Conservation (phyloP, 2,329 filamentous ascomycete genomes). For the Thielaviopsis punctulata region DNA sequence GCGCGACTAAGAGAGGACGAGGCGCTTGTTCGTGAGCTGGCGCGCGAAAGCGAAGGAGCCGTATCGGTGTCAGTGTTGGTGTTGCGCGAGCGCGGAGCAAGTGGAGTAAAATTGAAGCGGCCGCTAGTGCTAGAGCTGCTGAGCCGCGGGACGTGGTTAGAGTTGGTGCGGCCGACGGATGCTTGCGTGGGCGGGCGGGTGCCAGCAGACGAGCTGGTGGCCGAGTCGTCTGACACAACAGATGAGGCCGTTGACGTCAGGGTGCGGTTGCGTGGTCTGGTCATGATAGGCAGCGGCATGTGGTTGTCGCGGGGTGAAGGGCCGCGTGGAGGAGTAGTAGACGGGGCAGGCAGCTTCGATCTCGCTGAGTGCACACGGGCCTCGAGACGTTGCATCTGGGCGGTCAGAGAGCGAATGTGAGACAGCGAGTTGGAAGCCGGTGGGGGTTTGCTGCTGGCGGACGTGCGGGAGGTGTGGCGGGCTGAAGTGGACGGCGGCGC, state of each 20-base stretch:
- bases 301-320: slow-evolving; percentile 49
- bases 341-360: slow-evolving; percentile 76
- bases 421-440: slow-evolving; percentile 56
- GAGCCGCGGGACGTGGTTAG: slow-evolving; percentile 36
- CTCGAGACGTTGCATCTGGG: slow-evolving; percentile 93
- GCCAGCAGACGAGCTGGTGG: slow-evolving; percentile 26
- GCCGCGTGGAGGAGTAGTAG: slow-evolving; percentile 53
- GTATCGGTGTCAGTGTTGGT: slow-evolving; percentile 23
- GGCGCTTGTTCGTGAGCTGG: slow-evolving; percentile 54
- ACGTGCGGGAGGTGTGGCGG: slow-evolving; percentile 30
- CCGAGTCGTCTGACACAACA: slow-evolving; percentile 29
- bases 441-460: slow-evolving; percentile 35
- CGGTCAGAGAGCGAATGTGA: slow-evolving; percentile 84
- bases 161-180: slow-evolving; percentile 19
- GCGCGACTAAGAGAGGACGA: slow-evolving; percentile 35
- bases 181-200: slow-evolving; percentile 12
- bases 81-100: slow-evolving; percentile 38
- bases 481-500: slow-evolving; percentile 5
- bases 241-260: slow-evolving; percentile 35
- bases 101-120: slow-evolving; percentile 44
- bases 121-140: slow-evolving; percentile 46
- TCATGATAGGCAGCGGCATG: slow-evolving; percentile 40
- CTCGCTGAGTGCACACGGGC: slow-evolving; percentile 80
- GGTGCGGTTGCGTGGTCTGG: slow-evolving; percentile 54
- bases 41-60: slow-evolving; percentile 34